phyloP scores from a whole-genome alignment of 2,329 filamentous ascomycete genomes.

The Penicillium sp. region DNA sequence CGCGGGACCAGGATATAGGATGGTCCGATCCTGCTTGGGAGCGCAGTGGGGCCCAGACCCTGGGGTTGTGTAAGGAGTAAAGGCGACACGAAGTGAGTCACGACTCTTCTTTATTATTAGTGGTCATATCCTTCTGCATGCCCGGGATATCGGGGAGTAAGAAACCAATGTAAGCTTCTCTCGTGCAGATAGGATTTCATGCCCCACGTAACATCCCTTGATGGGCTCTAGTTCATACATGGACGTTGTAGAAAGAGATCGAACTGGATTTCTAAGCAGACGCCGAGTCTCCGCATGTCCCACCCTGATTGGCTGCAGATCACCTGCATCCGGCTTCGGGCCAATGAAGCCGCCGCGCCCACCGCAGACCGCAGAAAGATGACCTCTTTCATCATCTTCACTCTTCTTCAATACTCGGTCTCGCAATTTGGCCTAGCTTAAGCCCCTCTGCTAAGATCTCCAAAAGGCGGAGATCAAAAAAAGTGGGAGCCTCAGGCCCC shows the following conservation, averaged over 20 bases:
- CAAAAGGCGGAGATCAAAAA: constrained; percentile 1
- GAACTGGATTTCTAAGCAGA: constrained; percentile 32
- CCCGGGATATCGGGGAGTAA: background rate
- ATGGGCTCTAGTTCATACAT: background rate
- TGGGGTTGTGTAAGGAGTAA: background rate
- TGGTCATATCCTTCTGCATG: background rate
- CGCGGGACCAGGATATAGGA: background rate
- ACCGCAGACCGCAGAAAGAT: constrained; percentile 11
- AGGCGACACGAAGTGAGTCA: constrained; percentile 1
- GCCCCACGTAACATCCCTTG: background rate
- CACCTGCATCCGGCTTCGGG: constrained; percentile 9
- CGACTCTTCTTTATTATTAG: background rate
- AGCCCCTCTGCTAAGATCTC: background rate
- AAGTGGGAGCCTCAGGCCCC: constrained; percentile 7
- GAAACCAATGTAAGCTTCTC: background rate
- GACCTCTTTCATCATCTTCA: constrained; percentile 11
- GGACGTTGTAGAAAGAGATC: constrained; percentile 4
- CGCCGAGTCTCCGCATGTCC: background rate
- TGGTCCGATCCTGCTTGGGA: background rate
- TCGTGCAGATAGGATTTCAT: background rate
- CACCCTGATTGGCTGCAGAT: constrained; percentile 17
- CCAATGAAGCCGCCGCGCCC: constrained; percentile 11
- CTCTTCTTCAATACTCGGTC: constrained; percentile 1
- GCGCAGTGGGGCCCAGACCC: constrained; percentile 1
- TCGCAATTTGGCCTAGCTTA: constrained; percentile 1